Conservation (phyloP, 352 stramenopile genomes). For the Phytophthora colocasiae region DNA sequence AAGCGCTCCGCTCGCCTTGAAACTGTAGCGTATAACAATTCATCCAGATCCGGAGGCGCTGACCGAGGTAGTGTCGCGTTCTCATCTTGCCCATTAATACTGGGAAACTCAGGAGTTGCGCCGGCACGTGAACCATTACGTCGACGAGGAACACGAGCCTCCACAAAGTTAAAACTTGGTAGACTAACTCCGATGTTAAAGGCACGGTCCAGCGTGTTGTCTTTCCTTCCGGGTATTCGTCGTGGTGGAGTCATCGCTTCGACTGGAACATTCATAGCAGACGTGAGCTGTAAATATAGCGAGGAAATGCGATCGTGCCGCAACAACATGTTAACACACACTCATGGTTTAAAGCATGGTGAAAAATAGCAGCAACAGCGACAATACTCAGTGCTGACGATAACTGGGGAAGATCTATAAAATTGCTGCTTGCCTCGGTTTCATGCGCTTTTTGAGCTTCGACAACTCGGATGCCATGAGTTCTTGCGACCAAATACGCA, state of each 20-base stretch:
- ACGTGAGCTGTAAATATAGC: too few species aligned
- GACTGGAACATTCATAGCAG: too few species aligned
- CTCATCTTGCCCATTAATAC: constrained; percentile 9
- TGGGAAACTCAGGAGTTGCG: constrained; percentile 13
- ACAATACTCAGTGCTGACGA: background rate
- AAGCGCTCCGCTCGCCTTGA: constrained; percentile 23
- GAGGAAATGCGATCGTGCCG: too few species aligned
- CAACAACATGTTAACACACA: too few species aligned
- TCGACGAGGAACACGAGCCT: constrained; percentile 32
- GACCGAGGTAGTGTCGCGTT: background rate
- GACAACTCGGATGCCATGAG: constrained; percentile 70
- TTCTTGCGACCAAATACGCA: constrained; percentile 77
- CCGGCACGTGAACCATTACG: constrained; percentile 8
- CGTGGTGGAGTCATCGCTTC: constrained; percentile 23
- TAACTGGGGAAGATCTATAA: constrained; percentile 31
- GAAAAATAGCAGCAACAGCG: constrained; percentile 8
- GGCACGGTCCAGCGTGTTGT: constrained; percentile 24
- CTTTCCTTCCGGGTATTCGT: constrained; percentile 21
- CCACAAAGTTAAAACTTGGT: constrained; percentile 76
- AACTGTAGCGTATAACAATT: constrained; percentile 29
- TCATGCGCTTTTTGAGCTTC: constrained; percentile 78
- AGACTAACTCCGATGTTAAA: constrained; percentile 44
- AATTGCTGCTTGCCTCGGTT: constrained; percentile 63
- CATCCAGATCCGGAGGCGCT: constrained; percentile 25
- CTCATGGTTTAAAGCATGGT: too few species aligned